Conservation (phyloP, 2,329 filamentous ascomycete species). For the Cercospora zeina region DNA sequence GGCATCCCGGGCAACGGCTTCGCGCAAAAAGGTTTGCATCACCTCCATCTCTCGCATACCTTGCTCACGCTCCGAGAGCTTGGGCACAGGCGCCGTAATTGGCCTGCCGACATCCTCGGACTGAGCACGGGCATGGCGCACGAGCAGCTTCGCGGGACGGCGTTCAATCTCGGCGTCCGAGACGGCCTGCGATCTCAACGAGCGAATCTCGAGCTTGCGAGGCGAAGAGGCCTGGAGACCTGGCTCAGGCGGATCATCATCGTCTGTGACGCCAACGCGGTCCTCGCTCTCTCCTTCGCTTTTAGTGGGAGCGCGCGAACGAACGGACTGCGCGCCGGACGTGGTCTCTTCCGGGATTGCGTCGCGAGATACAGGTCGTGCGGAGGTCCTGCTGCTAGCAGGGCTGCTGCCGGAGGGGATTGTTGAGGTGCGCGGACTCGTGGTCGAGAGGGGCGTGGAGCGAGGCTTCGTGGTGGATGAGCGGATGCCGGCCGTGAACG, state of each 20-base stretch:
- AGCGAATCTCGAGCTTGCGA: slow-evolving; percentile 35
- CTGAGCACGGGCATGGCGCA: slow-evolving; percentile 30
- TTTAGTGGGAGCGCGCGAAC: background rate
- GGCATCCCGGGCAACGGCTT: slow-evolving; percentile 31
- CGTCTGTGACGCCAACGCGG: background rate
- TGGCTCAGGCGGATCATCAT: slow-evolving; percentile 19
- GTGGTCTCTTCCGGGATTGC: slow-evolving; percentile 32
- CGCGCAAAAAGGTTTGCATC: slow-evolving; percentile 35
- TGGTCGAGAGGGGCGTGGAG: slow-evolving; percentile 6
- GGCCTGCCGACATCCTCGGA: slow-evolving; percentile 29
- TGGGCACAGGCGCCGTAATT: slow-evolving; percentile 26
- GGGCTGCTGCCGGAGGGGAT: slow-evolving; percentile 19
- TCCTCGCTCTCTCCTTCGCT: background rate
- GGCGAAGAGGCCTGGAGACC: slow-evolving; percentile 26
- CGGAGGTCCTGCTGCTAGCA: slow-evolving; percentile 4
- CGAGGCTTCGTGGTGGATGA: slow-evolving; percentile 21
- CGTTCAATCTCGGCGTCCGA: slow-evolving; percentile 34
- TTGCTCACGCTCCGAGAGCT: slow-evolving; percentile 29
- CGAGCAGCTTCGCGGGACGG: slow-evolving; percentile 19
- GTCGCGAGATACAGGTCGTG: slow-evolving; percentile 29
- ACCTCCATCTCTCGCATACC: slow-evolving; percentile 34
- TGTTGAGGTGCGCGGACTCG: slow-evolving; percentile 16
- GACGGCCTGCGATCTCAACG: slow-evolving; percentile 29
- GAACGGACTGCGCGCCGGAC: slow-evolving; percentile 8
- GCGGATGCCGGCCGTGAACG: slow-evolving; percentile 21